Percentiles rank a stretch among this genome's conserved stretches.
phyloP scores from a whole-genome alignment of 176 grass and related monocot species.

The Miscanthus lutarioriparius region DNA sequence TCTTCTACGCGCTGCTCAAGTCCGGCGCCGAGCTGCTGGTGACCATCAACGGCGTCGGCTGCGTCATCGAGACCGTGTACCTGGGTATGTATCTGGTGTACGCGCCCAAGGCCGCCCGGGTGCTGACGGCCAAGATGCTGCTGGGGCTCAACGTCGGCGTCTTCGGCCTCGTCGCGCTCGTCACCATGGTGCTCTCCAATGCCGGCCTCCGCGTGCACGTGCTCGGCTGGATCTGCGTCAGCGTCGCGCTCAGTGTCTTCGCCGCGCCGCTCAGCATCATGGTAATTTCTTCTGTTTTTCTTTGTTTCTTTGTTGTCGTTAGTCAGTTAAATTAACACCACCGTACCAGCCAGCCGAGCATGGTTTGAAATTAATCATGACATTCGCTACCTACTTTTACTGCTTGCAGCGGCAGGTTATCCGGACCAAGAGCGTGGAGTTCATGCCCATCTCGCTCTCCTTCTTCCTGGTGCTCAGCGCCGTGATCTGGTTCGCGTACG shows the following conservation, averaged over 20 bases:
- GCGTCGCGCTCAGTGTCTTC: conserved; percentile 75
- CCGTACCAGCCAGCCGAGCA: too few species aligned
- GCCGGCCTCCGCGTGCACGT: conserved; percentile 46
- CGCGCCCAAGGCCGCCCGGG: conserved; percentile 52
- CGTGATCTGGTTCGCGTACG: conserved; percentile 87
- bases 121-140: conserved; percentile 60
- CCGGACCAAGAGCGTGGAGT: conserved; percentile 96
- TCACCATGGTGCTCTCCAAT: conserved; percentile 52
- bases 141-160: conserved; percentile 65
- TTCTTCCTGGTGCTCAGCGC: conserved; percentile 87
- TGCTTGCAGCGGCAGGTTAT: conserved; percentile 71
- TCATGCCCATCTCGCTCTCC: conserved; percentile 93
- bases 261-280: conserved; percentile 88
- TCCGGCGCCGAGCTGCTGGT: conserved; percentile 61
- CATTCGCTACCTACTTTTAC: too few species aligned
- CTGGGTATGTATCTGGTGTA: conserved; percentile 68
- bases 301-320: background rate
- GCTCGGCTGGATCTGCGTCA: conserved; percentile 84
- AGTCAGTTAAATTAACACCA: too few species aligned
- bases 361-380: too few species aligned
- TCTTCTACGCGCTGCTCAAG: conserved; percentile 79
- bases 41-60: conserved; percentile 79
- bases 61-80: conserved; percentile 65
- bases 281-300: background rate
- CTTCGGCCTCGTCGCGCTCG: conserved; percentile 62